These are phyloP conservation scores for Fusarium sp. DNA, from an alignment of 2,329 filamentous ascomycete species.

Conservation along the genomic window DNA sequence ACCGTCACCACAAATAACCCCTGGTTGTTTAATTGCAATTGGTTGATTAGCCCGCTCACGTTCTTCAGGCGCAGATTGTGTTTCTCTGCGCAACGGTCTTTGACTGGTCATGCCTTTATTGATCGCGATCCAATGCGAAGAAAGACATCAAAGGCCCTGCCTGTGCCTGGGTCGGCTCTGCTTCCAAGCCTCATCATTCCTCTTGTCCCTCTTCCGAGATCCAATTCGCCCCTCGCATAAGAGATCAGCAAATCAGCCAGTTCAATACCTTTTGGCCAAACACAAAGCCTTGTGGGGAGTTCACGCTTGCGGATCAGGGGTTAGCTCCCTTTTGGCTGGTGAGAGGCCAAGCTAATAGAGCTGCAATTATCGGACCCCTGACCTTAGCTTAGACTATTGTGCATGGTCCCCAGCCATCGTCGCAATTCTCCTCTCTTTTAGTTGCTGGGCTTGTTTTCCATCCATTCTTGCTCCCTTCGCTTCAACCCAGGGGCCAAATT, in stretches of 20 bases:
- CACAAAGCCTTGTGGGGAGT: constrained; percentile 24
- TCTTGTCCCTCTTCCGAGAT: background rate
- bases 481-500: constrained; percentile 25
- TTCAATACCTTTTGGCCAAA: background rate
- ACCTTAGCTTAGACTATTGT: constrained; percentile 24
- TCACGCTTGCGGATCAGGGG: constrained; percentile 27
- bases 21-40: constrained; percentile 14
- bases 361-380: constrained; percentile 28
- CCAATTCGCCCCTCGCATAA: constrained; percentile 2
- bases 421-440: constrained; percentile 24
- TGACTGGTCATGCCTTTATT: constrained; percentile 8
- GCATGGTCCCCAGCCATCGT: constrained; percentile 36
- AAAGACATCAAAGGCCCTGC: background rate
- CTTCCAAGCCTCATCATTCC: constrained; percentile 24
- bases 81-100: constrained; percentile 2
- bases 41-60: constrained; percentile 5
- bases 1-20: constrained; percentile 31
- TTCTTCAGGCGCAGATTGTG: constrained; percentile 27
- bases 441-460: constrained; percentile 11
- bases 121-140: constrained; percentile 2
- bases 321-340: constrained; percentile 5
- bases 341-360: background rate
- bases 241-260: constrained; percentile 7
- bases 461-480: constrained; percentile 28
- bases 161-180: background rate